Percentiles rank a stretch among this genome's conserved stretches.
phyloP scores from a whole-genome alignment of 331 rosid species.

The Saraca asoca region DNA sequence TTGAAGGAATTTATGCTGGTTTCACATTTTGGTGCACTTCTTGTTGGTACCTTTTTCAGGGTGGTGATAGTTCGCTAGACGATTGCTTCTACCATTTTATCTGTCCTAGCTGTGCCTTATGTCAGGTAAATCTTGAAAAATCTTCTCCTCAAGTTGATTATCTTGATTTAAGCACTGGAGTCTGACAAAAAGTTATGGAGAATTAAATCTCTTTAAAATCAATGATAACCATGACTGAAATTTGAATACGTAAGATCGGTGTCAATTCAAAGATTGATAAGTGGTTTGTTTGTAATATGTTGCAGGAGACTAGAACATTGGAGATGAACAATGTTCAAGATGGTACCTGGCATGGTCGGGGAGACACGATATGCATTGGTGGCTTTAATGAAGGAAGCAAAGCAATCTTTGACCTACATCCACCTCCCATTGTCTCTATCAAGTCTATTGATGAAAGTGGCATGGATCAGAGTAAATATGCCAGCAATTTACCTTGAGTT shows the following conservation, averaged over 20 bases:
- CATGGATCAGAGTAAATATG: conserved; percentile 32
- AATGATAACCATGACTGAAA: conserved; percentile 12
- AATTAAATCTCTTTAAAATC: not conserved
- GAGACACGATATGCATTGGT: conserved; percentile 74
- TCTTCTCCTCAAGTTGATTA: conserved; percentile 24
- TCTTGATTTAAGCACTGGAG: too few relatives aligned
- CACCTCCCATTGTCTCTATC: conserved; percentile 58
- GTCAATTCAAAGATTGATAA: conserved; percentile 15
- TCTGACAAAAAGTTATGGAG: conserved; percentile 3
- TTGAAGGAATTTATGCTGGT: too few relatives aligned
- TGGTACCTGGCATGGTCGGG: conserved; percentile 97
- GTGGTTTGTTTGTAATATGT: conserved; percentile 27
- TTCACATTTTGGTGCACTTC: not conserved
- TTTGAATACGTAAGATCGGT: conserved; percentile 1
- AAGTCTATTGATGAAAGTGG: conserved; percentile 36
- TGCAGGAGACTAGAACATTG: conserved; percentile 89
- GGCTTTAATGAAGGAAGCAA: conserved; percentile 59
- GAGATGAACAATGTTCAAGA: conserved; percentile 96
- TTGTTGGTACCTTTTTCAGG: conserved; percentile 53
- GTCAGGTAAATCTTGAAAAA: conserved; percentile 62
- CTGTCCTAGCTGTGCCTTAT: conserved; percentile 91
- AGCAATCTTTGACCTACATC: conserved; percentile 54
- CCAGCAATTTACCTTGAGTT: conserved; percentile 36
- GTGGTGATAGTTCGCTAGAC: conserved; percentile 73
- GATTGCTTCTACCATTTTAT: conserved; percentile 81